A percentile compares a stretch with the other conserved stretches of the same genome.
These are phyloP conservation scores for Aspergillus fijiensis DNA, from an alignment of 2,329 filamentous ascomycete species.

Conservation along the genomic window DNA sequence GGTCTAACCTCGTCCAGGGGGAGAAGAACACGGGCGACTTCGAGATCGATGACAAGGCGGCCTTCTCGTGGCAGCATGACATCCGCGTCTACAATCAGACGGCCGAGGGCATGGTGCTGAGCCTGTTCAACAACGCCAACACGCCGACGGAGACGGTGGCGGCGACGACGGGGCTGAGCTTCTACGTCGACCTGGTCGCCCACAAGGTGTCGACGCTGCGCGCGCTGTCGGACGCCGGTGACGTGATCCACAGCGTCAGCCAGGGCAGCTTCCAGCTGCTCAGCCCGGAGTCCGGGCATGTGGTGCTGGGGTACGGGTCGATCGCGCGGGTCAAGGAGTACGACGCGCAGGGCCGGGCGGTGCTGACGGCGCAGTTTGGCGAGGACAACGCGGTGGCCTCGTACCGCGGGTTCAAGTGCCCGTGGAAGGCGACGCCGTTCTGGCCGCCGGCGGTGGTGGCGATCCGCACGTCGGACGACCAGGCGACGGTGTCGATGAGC, in stretches of 20 bases:
- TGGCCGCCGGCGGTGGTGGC: constrained; percentile 28
- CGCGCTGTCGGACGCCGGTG: constrained; percentile 21
- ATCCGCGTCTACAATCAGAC: constrained; percentile 39
- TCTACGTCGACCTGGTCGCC: constrained; percentile 24
- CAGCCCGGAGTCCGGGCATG: constrained; percentile 22
- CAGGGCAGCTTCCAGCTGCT: constrained; percentile 32
- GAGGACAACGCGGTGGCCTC: constrained; percentile 30
- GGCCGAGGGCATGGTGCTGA: constrained; percentile 32
- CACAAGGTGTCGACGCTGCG: constrained; percentile 25
- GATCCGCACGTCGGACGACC: constrained; percentile 13
- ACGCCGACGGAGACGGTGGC: constrained; percentile 22
- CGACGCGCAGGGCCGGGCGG: constrained; percentile 29
- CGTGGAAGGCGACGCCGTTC: constrained; percentile 36
- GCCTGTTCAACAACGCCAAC: constrained; percentile 35
- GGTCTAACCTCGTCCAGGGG: constrained; percentile 16
- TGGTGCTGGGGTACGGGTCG: constrained; percentile 37
- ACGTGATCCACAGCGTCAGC: constrained; percentile 28
- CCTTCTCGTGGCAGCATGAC: constrained; percentile 37
- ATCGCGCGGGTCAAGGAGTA: constrained; percentile 39
- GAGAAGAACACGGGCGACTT: constrained; percentile 29
- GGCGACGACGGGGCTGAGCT: constrained; percentile 25
- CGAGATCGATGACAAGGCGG: constrained; percentile 17
- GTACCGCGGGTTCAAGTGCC: constrained; percentile 38
- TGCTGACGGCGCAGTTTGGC: constrained; percentile 36
- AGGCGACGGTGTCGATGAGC: constrained; percentile 36